These are phyloP conservation scores for Persicaria tinctoria DNA, from an alignment of 148 eudicot species.

Conservation along the genomic window DNA sequence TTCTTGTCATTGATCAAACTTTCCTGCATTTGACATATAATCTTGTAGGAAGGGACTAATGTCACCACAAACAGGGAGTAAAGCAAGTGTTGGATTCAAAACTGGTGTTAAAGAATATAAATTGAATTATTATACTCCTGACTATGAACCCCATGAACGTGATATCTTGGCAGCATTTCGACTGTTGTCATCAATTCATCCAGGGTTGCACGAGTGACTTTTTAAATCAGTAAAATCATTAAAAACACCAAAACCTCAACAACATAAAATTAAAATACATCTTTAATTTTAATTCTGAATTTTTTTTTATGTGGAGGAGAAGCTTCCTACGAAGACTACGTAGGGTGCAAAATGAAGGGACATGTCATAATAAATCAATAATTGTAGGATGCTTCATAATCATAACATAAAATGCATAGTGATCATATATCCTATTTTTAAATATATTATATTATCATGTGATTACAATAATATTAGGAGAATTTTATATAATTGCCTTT, in stretches of 20 bases:
- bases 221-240: not conserved
- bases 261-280: not conserved
- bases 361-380: not conserved
- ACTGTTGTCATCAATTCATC: no score
- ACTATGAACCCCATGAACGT: no score
- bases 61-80: no score
- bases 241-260: not conserved
- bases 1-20: no score
- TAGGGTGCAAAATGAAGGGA: constrained; percentile 1
- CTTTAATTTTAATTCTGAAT: no score
- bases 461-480: not conserved
- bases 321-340: constrained; percentile 5
- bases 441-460: not conserved
- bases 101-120: no score
- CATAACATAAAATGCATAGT: not conserved
- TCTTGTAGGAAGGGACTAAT: no score
- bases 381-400: not conserved
- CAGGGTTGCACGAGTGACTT: constrained; percentile 7
- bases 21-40: no score
- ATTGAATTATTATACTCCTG: no score
- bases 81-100: no score
- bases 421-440: not conserved
- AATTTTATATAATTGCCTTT: not conserved
- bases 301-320: not conserved
- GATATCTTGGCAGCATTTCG: no score